phyloP scores from a whole-genome alignment of 2,329 filamentous ascomycete genomes.

The Alternaria hordeiaustralica region DNA sequence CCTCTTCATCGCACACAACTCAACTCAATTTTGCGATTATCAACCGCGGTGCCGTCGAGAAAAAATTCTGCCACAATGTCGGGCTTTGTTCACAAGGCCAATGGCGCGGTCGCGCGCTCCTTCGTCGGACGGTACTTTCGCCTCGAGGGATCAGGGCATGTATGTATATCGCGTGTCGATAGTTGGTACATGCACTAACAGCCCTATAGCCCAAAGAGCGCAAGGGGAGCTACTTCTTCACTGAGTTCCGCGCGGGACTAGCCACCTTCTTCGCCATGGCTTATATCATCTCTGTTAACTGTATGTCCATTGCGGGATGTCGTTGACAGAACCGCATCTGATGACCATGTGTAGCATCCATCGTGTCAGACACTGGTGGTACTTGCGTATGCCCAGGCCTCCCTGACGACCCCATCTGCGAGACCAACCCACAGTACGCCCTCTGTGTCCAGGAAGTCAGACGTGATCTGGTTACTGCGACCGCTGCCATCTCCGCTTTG shows the following conservation, averaged over 20 bases:
- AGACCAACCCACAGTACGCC: slow-evolving; percentile 63
- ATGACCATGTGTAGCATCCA: slow-evolving; percentile 51
- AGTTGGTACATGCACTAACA: slow-evolving; percentile 6
- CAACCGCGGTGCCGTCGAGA: slow-evolving; percentile 5
- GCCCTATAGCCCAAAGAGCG: slow-evolving; percentile 60
- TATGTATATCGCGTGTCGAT: slow-evolving; percentile 55
- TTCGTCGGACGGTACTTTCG: slow-evolving; percentile 63
- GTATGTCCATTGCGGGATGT: slow-evolving; percentile 44
- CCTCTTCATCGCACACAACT: slow-evolving; percentile 1
- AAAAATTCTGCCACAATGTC: slow-evolving; percentile 33
- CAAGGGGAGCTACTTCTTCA: slow-evolving; percentile 78
- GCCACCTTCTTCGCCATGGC: slow-evolving; percentile 66
- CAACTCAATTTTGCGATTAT: not conserved
- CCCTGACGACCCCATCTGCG: slow-evolving; percentile 59
- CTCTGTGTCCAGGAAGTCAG: slow-evolving; percentile 70
- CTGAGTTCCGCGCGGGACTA: slow-evolving; percentile 81
- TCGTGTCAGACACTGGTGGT: slow-evolving; percentile 75
- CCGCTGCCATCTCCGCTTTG: slow-evolving; percentile 80
- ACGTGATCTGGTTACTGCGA: slow-evolving; percentile 82
- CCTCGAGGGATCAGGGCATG: slow-evolving; percentile 82
- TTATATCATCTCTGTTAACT: slow-evolving; percentile 71
- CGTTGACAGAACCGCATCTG: slow-evolving; percentile 5
- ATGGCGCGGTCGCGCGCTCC: slow-evolving; percentile 43
- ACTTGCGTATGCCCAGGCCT: slow-evolving; percentile 72
- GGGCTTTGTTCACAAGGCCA: slow-evolving; percentile 44